These are phyloP conservation scores for Neurospora sp. DNA, from an alignment of 495 filamentous ascomycete species.

Conservation along the genomic window DNA sequence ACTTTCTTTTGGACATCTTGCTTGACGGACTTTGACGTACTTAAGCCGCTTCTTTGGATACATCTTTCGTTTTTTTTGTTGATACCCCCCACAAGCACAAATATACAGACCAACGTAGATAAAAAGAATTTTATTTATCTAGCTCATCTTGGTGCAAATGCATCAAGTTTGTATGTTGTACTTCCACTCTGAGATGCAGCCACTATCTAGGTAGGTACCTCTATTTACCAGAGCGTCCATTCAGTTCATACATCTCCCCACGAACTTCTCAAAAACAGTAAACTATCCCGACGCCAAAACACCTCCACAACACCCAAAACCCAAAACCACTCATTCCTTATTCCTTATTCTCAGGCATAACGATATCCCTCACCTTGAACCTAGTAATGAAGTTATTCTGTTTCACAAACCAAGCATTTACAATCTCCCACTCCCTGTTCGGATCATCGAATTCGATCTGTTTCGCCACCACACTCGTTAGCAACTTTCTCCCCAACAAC, in stretches of 20 bases:
- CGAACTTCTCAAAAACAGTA: neutral
- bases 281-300: neutral
- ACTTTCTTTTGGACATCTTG: neutral
- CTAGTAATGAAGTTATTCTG: constrained; percentile 53
- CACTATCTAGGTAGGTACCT: neutral
- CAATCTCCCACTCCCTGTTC: constrained; percentile 50
- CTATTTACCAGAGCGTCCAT: neutral
- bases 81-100: constrained; percentile 5
- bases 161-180: neutral
- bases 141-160: neutral
- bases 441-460: constrained; percentile 50
- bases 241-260: neutral
- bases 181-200: neutral
- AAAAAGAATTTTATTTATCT: neutral
- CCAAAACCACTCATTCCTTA: neutral
- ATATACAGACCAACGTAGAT: neutral
- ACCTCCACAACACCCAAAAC: neutral
- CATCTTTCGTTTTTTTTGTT: constrained; percentile 2
- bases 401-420: constrained; percentile 67
- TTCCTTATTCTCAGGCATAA: constrained; percentile 22
- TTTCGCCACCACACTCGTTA: no score
- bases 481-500: no score
- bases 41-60: neutral
- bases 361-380: constrained; percentile 39
- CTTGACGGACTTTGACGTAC: neutral